Conservation (phyloP, 106 monocot genomes). For the Vanilla planifolia region DNA sequence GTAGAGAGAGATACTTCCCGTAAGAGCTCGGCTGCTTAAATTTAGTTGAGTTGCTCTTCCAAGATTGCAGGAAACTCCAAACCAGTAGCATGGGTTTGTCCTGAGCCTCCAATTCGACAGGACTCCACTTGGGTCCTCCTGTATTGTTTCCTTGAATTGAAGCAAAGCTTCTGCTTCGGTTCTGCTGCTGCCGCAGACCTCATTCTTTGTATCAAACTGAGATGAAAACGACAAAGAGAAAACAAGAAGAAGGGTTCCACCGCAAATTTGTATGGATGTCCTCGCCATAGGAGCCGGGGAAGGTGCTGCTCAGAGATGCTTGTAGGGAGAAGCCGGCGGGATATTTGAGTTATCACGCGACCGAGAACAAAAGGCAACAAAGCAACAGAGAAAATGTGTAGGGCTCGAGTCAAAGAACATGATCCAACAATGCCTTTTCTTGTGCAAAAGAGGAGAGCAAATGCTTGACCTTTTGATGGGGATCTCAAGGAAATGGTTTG, state of each 20-base stretch:
- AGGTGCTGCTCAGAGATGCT: background rate
- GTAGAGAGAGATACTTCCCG: slow-evolving; percentile 35
- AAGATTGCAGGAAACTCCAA: slow-evolving; percentile 47
- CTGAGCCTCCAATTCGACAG: slow-evolving; percentile 48
- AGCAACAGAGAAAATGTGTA: background rate
- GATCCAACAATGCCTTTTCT: slow-evolving; percentile 8
- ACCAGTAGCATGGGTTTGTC: slow-evolving; percentile 47
- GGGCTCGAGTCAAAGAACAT: background rate
- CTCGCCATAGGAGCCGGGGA: slow-evolving; percentile 16
- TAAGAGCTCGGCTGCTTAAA: slow-evolving; percentile 35
- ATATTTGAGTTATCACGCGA: no score
- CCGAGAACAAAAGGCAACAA: slow-evolving; percentile 1
- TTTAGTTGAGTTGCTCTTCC: slow-evolving; percentile 46
- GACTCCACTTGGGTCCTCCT: slow-evolving; percentile 31
- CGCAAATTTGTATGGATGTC: slow-evolving; percentile 5
- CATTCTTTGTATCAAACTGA: background rate
- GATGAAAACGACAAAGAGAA: slow-evolving; percentile 15
- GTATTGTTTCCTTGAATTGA: slow-evolving; percentile 47
- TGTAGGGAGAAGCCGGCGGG: background rate
- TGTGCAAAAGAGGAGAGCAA: slow-evolving; percentile 7
- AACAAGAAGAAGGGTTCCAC: slow-evolving; percentile 6
- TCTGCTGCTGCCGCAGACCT: slow-evolving; percentile 16
- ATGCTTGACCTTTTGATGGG: slow-evolving; percentile 7
- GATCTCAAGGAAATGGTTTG: slow-evolving; percentile 12
- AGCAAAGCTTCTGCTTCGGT: slow-evolving; percentile 51